A percentile compares a stretch with the other conserved stretches of the same genome.
Evolutionary conservation across 1,284 basidiomycete genomes (phyloP).

Genomic region (Peniophora sp.): DNA sequence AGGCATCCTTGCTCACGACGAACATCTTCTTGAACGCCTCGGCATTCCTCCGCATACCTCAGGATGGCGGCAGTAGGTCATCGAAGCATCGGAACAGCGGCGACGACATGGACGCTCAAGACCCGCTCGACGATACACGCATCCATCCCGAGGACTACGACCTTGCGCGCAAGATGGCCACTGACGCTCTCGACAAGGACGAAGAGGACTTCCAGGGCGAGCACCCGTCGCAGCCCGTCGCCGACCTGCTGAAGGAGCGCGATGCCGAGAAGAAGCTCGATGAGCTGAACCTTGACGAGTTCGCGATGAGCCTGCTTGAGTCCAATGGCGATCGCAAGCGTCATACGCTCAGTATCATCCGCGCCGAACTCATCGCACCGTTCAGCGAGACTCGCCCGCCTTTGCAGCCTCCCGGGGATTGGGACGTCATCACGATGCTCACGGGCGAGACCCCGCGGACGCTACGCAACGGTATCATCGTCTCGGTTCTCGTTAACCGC

Average conservation of each 20-base stretch:
- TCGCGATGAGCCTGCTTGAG: slow-evolving; percentile 86
- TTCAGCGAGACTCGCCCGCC: slow-evolving; percentile 72
- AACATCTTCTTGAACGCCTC: slow-evolving; percentile 88
- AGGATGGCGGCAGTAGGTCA: slow-evolving; percentile 54
- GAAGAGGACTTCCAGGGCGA: slow-evolving; percentile 91
- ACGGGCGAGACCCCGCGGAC: slow-evolving; percentile 87
- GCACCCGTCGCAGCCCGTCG: slow-evolving; percentile 83
- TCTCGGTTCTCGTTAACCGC: slow-evolving; percentile 74
- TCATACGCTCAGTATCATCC: slow-evolving; percentile 82
- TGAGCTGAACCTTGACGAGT: slow-evolving; percentile 94
- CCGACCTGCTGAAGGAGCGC: slow-evolving; percentile 77
- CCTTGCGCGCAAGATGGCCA: slow-evolving; percentile 97
- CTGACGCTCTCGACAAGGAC: slow-evolving; percentile 91
- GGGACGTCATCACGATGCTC: slow-evolving; percentile 92
- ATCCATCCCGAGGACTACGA: slow-evolving; percentile 99
- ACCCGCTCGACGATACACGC: slow-evolving; percentile 92
- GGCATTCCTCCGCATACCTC: slow-evolving; percentile 84
- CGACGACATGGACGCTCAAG: slow-evolving; percentile 63
- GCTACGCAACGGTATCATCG: slow-evolving; percentile 72
- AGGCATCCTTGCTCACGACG: slow-evolving; percentile 70
- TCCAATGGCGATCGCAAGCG: slow-evolving; percentile 83
- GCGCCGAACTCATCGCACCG: slow-evolving; percentile 81
- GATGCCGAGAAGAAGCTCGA: slow-evolving; percentile 80
- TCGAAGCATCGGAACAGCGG: slow-evolving; percentile 57
- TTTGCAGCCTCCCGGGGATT: slow-evolving; percentile 63